A percentile compares a stretch with the other conserved stretches of the same genome.
phyloP scores from a whole-genome alignment of 2,329 filamentous ascomycete species.

The Hymenoscyphus albidus region DNA sequence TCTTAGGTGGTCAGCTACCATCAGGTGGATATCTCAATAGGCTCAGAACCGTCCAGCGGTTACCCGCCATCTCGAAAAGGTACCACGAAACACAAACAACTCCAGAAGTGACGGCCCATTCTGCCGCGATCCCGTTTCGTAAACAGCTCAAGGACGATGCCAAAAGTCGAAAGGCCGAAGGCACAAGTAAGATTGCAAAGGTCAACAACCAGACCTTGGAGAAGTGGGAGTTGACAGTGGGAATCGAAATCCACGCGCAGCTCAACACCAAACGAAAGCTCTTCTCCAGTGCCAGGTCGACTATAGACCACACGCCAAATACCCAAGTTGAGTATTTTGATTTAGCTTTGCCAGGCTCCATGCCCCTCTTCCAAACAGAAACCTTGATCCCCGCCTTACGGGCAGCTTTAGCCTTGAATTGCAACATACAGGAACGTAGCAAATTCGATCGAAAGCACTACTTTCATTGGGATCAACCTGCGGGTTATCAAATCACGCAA shows the following conservation, averaged over 20 bases:
- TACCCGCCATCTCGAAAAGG: conserved; percentile 1
- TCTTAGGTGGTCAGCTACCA: conserved; percentile 30
- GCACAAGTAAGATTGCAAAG: conserved; percentile 32
- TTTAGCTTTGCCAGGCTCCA: conserved; percentile 80
- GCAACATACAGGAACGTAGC: conserved; percentile 71
- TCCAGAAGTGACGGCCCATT: conserved; percentile 12
- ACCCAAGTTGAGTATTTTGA: conserved; percentile 88
- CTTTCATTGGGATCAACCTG: conserved; percentile 97
- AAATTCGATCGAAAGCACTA: conserved; percentile 97
- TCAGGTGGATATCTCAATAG: conserved; percentile 28
- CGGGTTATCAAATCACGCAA: conserved; percentile 96
- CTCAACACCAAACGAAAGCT: conserved; percentile 85
- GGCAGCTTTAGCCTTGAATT: conserved; percentile 80
- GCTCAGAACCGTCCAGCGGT: conserved; percentile 2
- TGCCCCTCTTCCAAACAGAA: conserved; percentile 79
- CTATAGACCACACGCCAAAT: conserved; percentile 69
- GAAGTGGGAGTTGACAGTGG: conserved; percentile 89
- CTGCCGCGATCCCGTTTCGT: conserved; percentile 49
- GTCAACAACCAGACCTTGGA: conserved; percentile 42
- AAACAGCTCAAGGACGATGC: conserved; percentile 70
- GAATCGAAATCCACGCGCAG: conserved; percentile 96
- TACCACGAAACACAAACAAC: conserved; percentile 14
- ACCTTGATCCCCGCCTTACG: conserved; percentile 86
- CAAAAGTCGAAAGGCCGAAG: conserved; percentile 44
- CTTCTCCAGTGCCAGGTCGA: conserved; percentile 71